Percentiles rank a stretch among this genome's conserved stretches.
Conservation (phyloP, 495 filamentous ascomycete species). For the Hypoxylon fragiforme region DNA sequence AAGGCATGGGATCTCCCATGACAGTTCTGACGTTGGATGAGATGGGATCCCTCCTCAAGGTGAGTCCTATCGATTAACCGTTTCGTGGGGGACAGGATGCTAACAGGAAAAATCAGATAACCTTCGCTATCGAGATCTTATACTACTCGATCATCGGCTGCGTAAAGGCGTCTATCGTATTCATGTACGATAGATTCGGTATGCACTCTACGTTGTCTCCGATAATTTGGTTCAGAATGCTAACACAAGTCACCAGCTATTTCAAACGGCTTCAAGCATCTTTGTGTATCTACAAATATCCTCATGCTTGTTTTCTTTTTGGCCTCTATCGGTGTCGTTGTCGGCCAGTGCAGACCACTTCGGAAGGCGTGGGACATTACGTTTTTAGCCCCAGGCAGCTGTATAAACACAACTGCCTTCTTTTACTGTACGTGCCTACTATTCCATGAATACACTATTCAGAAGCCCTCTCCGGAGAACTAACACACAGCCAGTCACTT, state of each 20-base stretch:
- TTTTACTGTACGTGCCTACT: constrained; percentile 49
- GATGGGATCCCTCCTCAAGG: constrained; percentile 42
- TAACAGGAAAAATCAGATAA: constrained; percentile 25
- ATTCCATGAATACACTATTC: not conserved
- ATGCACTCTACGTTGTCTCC: constrained; percentile 3
- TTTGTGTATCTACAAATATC: constrained; percentile 41
- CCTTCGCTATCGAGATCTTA: constrained; percentile 47
- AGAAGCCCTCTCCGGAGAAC: not conserved
- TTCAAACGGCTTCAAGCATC: constrained; percentile 34
- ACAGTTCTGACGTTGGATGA: constrained; percentile 32
- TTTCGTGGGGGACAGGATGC: not conserved
- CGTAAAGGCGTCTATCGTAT: constrained; percentile 53
- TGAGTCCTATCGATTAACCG: not conserved
- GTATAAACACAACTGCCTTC: constrained; percentile 54
- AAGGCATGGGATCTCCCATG: constrained; percentile 41
- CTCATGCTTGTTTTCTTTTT: constrained; percentile 45
- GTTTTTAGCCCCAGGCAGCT: constrained; percentile 36
- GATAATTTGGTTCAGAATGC: not conserved
- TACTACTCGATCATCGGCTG: constrained; percentile 46
- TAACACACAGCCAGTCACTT: constrained; percentile 43
- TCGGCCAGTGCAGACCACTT: constrained; percentile 51
- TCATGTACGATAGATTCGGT: constrained; percentile 55
- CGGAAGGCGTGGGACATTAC: constrained; percentile 52
- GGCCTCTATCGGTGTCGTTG: constrained; percentile 41
- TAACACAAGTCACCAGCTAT: constrained; percentile 27